Conservation (phyloP, 2,329 filamentous ascomycete genomes). For the Calonectria henricotiae region DNA sequence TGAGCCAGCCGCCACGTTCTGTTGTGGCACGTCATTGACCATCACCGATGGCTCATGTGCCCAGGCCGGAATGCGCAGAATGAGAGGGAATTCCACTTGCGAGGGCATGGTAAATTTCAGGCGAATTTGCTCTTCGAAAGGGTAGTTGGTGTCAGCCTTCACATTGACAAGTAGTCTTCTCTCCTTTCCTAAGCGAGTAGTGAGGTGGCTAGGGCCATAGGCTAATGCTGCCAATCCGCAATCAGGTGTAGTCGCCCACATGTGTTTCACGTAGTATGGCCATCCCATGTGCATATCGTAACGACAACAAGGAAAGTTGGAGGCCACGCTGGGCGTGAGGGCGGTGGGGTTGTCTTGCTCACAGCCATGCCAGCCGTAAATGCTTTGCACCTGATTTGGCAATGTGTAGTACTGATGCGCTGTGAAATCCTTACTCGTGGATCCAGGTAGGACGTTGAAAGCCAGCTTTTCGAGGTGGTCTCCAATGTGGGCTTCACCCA, state of each 20-base stretch:
- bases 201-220: neutral
- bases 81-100: neutral
- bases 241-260: constrained; percentile 9
- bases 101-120: neutral
- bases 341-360: constrained; percentile 15
- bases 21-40: neutral
- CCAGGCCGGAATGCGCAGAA: constrained; percentile 2
- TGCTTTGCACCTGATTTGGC: constrained; percentile 15
- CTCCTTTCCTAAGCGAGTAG: neutral
- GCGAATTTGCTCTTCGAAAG: constrained; percentile 10
- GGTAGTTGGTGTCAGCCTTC: constrained; percentile 9
- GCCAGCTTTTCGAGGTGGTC: constrained; percentile 18
- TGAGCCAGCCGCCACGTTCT: neutral
- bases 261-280: constrained; percentile 23
- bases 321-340: neutral
- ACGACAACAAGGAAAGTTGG: constrained; percentile 17
- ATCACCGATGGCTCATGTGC: neutral
- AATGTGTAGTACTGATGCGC: constrained; percentile 20
- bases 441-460: constrained; percentile 6
- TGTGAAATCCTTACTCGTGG: constrained; percentile 3
- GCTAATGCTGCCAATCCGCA: constrained; percentile 1
- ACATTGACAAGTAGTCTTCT: neutral
- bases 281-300: constrained; percentile 20
- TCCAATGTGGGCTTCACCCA: neutral
- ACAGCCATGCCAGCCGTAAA: constrained; percentile 10